A percentile compares a stretch with the other conserved stretches of the same genome.
These are phyloP conservation scores for Tolypocladium inflatum DNA, from an alignment of 2,329 filamentous ascomycete genomes.

Conservation along the genomic window DNA sequence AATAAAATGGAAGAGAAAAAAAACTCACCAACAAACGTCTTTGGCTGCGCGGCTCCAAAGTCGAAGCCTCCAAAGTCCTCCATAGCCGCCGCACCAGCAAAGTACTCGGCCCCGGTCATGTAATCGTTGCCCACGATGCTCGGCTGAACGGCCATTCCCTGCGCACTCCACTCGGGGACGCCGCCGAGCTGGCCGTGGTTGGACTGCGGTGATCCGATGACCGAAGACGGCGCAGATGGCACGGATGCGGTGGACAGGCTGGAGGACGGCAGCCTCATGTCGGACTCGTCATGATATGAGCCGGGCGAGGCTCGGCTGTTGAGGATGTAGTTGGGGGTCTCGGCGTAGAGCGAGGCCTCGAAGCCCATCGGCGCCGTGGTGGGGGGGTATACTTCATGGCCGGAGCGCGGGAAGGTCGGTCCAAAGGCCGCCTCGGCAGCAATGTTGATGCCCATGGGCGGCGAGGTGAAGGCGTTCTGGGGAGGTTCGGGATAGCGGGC, in stretches of 20 bases:
- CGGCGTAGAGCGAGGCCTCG: conserved; percentile 38
- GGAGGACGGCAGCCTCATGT: conserved; percentile 42
- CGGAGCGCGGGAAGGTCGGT: background rate
- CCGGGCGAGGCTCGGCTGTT: conserved; percentile 36
- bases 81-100: conserved; percentile 37
- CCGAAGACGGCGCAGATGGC: conserved; percentile 56
- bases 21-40: conserved; percentile 50
- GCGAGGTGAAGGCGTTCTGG: conserved; percentile 27
- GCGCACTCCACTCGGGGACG: conserved; percentile 48
- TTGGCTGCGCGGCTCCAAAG: conserved; percentile 29
- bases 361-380: conserved; percentile 29
- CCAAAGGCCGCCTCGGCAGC: conserved; percentile 34
- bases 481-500: conserved; percentile 36
- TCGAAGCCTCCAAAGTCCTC: conserved; percentile 42
- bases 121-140: conserved; percentile 52
- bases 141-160: conserved; percentile 49
- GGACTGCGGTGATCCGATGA: conserved; percentile 57
- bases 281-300: conserved; percentile 40
- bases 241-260: conserved; percentile 52
- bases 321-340: conserved; percentile 34
- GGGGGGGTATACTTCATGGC: conserved; percentile 21
- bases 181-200: conserved; percentile 47
- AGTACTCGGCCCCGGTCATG: conserved; percentile 44
- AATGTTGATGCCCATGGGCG: conserved; percentile 38
- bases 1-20: conserved; percentile 5